Base-by-base conservation (phyloP, 2,329 filamentous ascomycete genomes). In the Leptographium lundbergii region DNA sequence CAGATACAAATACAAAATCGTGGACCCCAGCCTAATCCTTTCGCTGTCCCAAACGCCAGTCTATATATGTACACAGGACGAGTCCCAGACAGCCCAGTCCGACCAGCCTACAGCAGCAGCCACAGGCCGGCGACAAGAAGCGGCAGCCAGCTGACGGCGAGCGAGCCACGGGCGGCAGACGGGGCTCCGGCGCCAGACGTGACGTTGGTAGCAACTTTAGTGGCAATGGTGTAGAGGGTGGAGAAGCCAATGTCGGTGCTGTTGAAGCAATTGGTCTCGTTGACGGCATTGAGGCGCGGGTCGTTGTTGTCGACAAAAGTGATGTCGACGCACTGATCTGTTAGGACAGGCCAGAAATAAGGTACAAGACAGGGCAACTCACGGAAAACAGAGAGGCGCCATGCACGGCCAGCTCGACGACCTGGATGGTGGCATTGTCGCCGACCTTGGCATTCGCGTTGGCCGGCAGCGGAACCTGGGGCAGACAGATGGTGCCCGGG, bases 381-480 rank as follows among this genome's bases (percentile, higher is more conserved):
- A 91, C 88, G 62, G 88, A 91, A 69, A 86, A 96, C 47, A 96
- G 72, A 6, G 88, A 79, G 1, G 89, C 91, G 3, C 91, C 91
- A 68, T 96, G 91, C 61, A 89, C 76, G 17, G 91, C 91, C 9
- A 83, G 73, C 76, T 95, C 89, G 29, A 96, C 85, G 3, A 96
- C 73, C 69, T 96, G 91, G 60, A 96, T 94, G 0, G 91, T 96
- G 27, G 90, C 91, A 69, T 88, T 85, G 73, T 96, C 88, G n/a
- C 94, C 94, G 0, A 85, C 75, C 55, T 88, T 84, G 54, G 90
- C 86, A 1, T 74, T 82, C 52, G 84, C 75, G 66, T 88, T 87
- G 6, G 75, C 77, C 0, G 94, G 94, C 48, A 97, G 75, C 1
- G 91, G 88, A 0, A 97, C 86, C 70, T 96, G 91, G 0, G 91